Base-by-base conservation (phyloP, 306 rosid species). In the Castanospermum australe region DNA sequence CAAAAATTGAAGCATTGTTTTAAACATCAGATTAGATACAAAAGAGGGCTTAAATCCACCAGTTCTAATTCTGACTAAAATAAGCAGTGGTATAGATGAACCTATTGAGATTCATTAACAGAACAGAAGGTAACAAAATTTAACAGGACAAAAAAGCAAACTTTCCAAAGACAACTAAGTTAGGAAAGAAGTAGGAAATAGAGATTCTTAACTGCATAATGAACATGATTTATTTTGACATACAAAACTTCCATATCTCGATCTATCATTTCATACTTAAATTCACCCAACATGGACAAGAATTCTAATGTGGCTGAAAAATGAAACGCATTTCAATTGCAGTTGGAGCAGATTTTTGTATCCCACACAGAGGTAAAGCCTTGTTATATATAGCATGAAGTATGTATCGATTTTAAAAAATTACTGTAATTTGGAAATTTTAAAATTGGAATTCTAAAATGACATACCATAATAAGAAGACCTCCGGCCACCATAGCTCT, bases 401-500 rank as follows among this genome's bases (percentile, higher is more conserved):
- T 13, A 21, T 32, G 56, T 12, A 45, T 10, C 4, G 24, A 67
- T 42, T 75, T 15, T 33, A 25, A 38, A 60, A 32, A 64, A 25
- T 57, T 17, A 30, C 5, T 25, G 47, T 22, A 69, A 18, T 20
- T 61, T 28, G 3, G 66, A 67, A 57, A 60, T 36, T 17, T 21
- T 11, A 22, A 63, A 45, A 33, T 10, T 8, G 1, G 32, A 45
- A 14, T 32, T 22, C 2, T 12, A 33, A 64, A 78, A 68, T 28
- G 24, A 61, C 81, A 64, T 93, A 96, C 99, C 98, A 55, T 93
- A 88, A 85, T 91, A 59, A 73, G 92, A 86, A 54, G 99, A 91
- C 69, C 94, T 88, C 18, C 88, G 83, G 28, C 92, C 97, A 17
- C 98, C 94, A 82, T 91, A 51, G 80, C 84, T 50, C 0, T 61